These are phyloP conservation scores for Prasinococcaceae sp. DNA, from an alignment of 139 green algal genomes.

Conservation along the genomic window DNA sequence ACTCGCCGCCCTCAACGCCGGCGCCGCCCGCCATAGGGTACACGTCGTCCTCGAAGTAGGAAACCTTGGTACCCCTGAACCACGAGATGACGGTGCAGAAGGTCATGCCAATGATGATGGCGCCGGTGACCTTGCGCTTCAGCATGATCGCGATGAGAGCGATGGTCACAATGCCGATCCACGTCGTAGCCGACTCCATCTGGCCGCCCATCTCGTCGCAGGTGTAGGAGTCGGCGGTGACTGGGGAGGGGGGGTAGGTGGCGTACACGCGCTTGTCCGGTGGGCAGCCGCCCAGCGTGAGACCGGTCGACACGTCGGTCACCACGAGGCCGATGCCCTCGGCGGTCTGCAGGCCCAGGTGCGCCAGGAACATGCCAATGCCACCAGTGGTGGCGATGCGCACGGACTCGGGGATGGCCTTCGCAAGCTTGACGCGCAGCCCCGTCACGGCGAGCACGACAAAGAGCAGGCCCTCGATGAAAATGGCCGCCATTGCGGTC, in stretches of 20 bases:
- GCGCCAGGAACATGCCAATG: constrained; percentile 62
- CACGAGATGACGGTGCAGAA: constrained; percentile 72
- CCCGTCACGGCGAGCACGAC: constrained; percentile 47
- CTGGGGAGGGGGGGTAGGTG: neutral
- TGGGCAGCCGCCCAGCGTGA: constrained; percentile 33
- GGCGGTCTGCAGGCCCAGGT: constrained; percentile 47
- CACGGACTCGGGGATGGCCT: constrained; percentile 46
- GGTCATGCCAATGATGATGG: constrained; percentile 55
- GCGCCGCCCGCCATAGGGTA: constrained; percentile 34
- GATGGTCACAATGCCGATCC: constrained; percentile 28
- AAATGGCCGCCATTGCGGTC: constrained; percentile 38
- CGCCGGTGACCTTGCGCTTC: constrained; percentile 36
- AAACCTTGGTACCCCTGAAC: constrained; percentile 46
- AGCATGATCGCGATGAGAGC: constrained; percentile 46
- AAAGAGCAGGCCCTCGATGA: constrained; percentile 66
- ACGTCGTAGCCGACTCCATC: constrained; percentile 44
- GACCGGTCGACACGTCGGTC: constrained; percentile 44
- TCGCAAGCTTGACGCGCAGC: constrained; percentile 33
- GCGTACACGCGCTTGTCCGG: neutral
- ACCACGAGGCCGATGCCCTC: constrained; percentile 55
- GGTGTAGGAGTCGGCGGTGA: constrained; percentile 9
- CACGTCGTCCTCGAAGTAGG: constrained; percentile 39
- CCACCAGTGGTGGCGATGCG: constrained; percentile 46
- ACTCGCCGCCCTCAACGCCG: constrained; percentile 25
- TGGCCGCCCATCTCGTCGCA: constrained; percentile 11